These are phyloP conservation scores for Neonectria coccinea DNA, from an alignment of 2,329 filamentous ascomycete species.

Conservation along the genomic window DNA sequence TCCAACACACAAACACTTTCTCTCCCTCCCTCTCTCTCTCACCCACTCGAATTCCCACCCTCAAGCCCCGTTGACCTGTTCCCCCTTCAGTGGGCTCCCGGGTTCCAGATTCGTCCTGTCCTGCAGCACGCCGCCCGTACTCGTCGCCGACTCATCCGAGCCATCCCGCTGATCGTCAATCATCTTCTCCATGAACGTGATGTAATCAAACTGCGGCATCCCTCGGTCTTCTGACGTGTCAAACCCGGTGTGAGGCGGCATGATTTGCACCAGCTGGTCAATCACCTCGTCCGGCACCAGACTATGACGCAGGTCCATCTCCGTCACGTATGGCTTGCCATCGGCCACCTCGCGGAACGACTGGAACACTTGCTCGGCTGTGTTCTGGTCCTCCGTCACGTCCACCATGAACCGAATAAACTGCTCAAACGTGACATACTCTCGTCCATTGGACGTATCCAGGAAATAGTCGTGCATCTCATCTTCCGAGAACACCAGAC, in stretches of 20 bases:
- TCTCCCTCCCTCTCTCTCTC: conserved; percentile 11
- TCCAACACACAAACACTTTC: conserved; percentile 10
- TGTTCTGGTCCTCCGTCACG: conserved; percentile 98
- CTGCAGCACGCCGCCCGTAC: conserved; percentile 47
- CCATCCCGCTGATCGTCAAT: conserved; percentile 61
- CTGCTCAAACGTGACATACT: conserved; percentile 94
- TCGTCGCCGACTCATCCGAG: conserved; percentile 43
- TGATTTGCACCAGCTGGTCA: conserved; percentile 87
- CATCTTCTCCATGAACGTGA: conserved; percentile 94
- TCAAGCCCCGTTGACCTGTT: conserved; percentile 51
- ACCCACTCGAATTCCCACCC: conserved; percentile 17
- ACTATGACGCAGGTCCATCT: conserved; percentile 94
- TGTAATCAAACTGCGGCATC: conserved; percentile 92
- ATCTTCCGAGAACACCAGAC: conserved; percentile 94
- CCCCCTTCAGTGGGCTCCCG: conserved; percentile 49
- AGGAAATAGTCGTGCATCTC: conserved; percentile 98
- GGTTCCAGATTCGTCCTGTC: conserved; percentile 50
- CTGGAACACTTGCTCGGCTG: conserved; percentile 97
- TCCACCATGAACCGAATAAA: conserved; percentile 99
- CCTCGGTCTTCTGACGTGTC: conserved; percentile 88
- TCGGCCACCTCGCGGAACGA: conserved; percentile 97
- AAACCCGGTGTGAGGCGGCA: conserved; percentile 85
- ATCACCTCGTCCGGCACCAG: conserved; percentile 98
- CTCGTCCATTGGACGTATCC: conserved; percentile 82
- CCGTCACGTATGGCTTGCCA: conserved; percentile 98